Conservation (phyloP, 331 rosid genomes). For the Malus hybrid region DNA sequence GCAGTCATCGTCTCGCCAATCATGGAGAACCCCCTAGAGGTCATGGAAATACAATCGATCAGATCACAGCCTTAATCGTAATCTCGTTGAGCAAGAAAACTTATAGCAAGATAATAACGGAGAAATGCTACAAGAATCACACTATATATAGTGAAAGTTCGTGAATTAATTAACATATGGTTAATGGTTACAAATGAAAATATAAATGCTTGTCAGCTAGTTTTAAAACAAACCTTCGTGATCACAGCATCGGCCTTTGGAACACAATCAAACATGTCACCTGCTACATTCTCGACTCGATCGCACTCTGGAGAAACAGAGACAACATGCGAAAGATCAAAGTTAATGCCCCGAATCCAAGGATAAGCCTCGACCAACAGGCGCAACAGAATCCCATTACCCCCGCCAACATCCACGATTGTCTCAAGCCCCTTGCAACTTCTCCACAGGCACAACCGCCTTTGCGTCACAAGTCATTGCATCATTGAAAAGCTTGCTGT, state of each 20-base stretch:
- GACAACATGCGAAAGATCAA: slow-evolving; percentile 66
- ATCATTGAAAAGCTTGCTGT: slow-evolving; percentile 39
- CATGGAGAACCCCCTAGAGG: slow-evolving; percentile 50
- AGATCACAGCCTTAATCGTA: background rate
- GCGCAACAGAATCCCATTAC: slow-evolving; percentile 43
- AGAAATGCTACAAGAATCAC: background rate
- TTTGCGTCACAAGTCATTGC: slow-evolving; percentile 60
- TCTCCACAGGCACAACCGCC: slow-evolving; percentile 16
- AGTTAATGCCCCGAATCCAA: slow-evolving; percentile 42
- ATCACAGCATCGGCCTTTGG: slow-evolving; percentile 63
- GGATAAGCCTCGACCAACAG: slow-evolving; percentile 30
- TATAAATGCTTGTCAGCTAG: too few relatives aligned
- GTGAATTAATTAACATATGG: too few relatives aligned
- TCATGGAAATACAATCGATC: background rate
- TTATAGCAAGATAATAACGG: background rate
- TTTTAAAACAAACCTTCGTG: slow-evolving; percentile 33
- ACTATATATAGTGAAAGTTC: too few relatives aligned
- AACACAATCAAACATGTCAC: slow-evolving; percentile 52
- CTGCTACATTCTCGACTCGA: slow-evolving; percentile 34
- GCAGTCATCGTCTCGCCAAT: slow-evolving; percentile 64
- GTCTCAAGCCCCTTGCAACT: slow-evolving; percentile 32
- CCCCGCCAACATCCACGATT: slow-evolving; percentile 74
- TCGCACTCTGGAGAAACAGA: slow-evolving; percentile 5
- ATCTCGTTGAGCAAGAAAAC: background rate
- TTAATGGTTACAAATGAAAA: too few relatives aligned